phyloP scores from a whole-genome alignment of 331 rosid species.

The Malus hybrid region DNA sequence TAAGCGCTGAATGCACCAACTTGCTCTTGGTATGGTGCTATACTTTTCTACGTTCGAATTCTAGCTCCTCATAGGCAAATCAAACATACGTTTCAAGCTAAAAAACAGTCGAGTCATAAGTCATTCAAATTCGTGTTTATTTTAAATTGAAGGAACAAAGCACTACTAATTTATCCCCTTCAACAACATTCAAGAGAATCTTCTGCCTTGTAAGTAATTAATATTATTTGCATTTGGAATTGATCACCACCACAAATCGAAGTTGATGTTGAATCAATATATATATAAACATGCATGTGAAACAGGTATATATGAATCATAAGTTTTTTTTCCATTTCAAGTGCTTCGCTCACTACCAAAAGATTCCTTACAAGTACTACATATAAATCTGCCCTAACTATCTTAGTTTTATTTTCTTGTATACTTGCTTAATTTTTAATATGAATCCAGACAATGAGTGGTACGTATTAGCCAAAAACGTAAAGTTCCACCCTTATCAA shows the following conservation, averaged over 20 bases:
- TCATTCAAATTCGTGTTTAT: background rate
- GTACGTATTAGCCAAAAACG: background rate
- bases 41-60: too few species aligned
- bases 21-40: too few species aligned
- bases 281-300: background rate
- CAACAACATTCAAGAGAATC: background rate
- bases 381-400: background rate
- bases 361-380: background rate
- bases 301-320: background rate
- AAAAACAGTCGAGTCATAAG: background rate
- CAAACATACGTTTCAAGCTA: too few species aligned
- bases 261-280: background rate
- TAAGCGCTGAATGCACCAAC: too few species aligned
- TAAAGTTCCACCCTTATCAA: constrained; percentile 1
- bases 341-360: constrained; percentile 2
- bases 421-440: constrained; percentile 3
- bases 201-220: background rate
- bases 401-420: background rate
- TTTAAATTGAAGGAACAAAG: background rate
- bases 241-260: background rate
- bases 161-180: too few species aligned
- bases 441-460: background rate
- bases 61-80: too few species aligned
- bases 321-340: background rate
- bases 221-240: background rate